These are phyloP conservation scores for Annona cherimola DNA, from an alignment of 164 flowering plant species.

Conservation along the genomic window DNA sequence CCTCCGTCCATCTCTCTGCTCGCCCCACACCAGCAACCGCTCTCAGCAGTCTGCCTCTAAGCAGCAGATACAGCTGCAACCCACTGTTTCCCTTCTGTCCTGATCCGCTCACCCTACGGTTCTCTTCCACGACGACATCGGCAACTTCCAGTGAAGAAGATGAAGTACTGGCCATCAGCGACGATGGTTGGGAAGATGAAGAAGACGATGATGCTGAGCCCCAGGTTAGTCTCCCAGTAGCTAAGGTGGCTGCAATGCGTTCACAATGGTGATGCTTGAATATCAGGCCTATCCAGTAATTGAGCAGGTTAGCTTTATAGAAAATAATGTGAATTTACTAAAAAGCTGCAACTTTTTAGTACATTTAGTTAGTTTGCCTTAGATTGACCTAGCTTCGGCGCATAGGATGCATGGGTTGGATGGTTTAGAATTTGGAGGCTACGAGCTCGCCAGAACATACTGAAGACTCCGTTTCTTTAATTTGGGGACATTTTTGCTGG, in stretches of 20 bases:
- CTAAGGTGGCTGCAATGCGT: background rate
- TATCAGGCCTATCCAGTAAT: background rate
- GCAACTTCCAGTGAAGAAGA: background rate
- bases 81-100: background rate
- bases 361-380: no score
- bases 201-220: constrained; percentile 1
- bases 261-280: background rate
- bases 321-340: background rate
- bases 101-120: background rate
- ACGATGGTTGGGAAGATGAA: constrained; percentile 7
- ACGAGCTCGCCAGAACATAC: background rate
- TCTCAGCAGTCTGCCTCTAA: background rate
- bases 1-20: background rate
- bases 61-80: background rate
- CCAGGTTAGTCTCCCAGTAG: background rate
- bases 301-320: background rate
- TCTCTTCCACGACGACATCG: background rate
- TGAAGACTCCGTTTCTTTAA: background rate
- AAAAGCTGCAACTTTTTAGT: no score
- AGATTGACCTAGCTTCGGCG: background rate
- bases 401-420: background rate
- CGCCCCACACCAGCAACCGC: background rate
- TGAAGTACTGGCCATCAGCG: background rate
- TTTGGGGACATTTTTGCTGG: background rate
- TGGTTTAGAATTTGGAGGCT: background rate